These are phyloP conservation scores for Apodospora peruviana DNA, from an alignment of 495 filamentous ascomycete species.

Conservation along the genomic window DNA sequence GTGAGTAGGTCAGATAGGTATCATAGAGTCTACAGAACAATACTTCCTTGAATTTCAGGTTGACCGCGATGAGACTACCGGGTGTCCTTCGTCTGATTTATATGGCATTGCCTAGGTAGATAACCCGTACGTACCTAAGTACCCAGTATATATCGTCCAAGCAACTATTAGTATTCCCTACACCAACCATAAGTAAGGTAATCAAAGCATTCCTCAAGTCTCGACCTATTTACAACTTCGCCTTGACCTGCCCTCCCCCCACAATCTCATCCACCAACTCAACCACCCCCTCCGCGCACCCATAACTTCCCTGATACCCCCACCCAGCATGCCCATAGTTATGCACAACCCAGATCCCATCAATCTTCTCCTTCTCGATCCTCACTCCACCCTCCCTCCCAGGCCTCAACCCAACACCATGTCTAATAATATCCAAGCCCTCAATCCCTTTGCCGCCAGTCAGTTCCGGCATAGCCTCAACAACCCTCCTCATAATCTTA, in stretches of 20 bases:
- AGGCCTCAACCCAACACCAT: slow-evolving; percentile 84
- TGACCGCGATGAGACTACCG: too few species aligned
- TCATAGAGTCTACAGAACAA: too few species aligned
- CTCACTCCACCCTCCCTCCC: slow-evolving; percentile 68
- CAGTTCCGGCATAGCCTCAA: slow-evolving; percentile 67
- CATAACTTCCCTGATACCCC: slow-evolving; percentile 85
- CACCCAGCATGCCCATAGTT: slow-evolving; percentile 96
- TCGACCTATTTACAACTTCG: slow-evolving; percentile 8
- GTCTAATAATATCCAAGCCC: slow-evolving; percentile 76
- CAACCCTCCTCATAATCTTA: slow-evolving; percentile 82
- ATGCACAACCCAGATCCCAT: slow-evolving; percentile 72
- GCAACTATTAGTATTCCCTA: too few species aligned
- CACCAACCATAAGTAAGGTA: too few species aligned
- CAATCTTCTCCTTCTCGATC: slow-evolving; percentile 76
- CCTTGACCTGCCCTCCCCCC: slow-evolving; percentile 1
- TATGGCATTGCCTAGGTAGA: too few species aligned
- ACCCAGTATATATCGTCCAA: too few species aligned
- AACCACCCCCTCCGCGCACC: slow-evolving; percentile 66
- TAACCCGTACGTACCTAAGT: too few species aligned
- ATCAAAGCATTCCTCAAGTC: too few species aligned
- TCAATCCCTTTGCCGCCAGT: slow-evolving; percentile 72
- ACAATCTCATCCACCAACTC: slow-evolving; percentile 61
- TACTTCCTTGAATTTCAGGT: too few species aligned
- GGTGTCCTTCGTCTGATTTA: too few species aligned
- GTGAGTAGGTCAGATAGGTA: too few species aligned